phyloP scores from a whole-genome alignment of 2,329 filamentous ascomycete genomes.

The Parascedosporium putredinis region DNA sequence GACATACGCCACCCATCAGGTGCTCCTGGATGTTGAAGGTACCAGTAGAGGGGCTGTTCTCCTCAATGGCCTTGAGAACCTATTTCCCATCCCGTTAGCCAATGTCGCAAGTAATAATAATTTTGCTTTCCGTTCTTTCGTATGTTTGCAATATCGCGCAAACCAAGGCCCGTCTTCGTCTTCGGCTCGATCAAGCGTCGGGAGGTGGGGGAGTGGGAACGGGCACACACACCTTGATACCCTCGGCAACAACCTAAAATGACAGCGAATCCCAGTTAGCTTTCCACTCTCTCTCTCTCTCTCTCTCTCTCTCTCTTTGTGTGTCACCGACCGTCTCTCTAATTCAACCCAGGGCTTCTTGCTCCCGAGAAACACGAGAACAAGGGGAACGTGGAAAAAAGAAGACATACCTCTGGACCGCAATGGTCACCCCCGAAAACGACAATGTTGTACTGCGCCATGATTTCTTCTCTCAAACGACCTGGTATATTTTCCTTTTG shows the following conservation, averaged over 20 bases:
- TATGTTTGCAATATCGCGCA: too few relatives aligned
- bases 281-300: not conserved
- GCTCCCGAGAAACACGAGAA: not conserved
- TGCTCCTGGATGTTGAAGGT: constrained; percentile 88
- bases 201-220: not conserved
- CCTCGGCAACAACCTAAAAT: constrained; percentile 68
- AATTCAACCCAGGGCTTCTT: not conserved
- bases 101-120: too few relatives aligned
- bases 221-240: constrained; percentile 56
- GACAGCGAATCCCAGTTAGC: not conserved
- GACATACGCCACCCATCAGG: constrained; percentile 71
- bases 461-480: constrained; percentile 26
- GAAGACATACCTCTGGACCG: constrained; percentile 59
- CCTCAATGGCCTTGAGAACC: constrained; percentile 72
- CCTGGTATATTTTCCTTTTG: too few relatives aligned
- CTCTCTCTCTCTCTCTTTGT: too few relatives aligned
- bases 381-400: constrained; percentile 13
- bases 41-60: constrained; percentile 53
- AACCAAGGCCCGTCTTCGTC: too few relatives aligned
- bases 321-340: too few relatives aligned
- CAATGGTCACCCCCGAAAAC: constrained; percentile 78
- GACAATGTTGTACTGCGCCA: constrained; percentile 67
- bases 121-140: not conserved
- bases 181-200: not conserved
- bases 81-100: constrained; percentile 23